A percentile compares a stretch with the other conserved stretches of the same genome.
Conservation (phyloP, 2,329 filamentous ascomycete genomes). For the Pseudogymnoascus sp. region DNA sequence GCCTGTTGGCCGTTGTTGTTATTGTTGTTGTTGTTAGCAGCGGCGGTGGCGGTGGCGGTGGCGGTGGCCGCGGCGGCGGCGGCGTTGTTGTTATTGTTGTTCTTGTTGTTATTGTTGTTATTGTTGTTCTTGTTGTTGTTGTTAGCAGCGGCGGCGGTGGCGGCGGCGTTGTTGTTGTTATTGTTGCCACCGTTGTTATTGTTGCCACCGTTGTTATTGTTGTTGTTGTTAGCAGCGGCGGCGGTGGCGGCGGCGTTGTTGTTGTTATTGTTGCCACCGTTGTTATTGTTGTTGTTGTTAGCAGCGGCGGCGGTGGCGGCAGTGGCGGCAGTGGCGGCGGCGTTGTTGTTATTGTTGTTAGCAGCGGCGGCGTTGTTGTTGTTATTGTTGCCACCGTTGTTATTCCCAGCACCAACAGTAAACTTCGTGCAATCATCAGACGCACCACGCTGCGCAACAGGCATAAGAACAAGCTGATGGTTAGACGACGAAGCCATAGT, state of each 20-base stretch:
- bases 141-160: background rate
- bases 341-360: constrained; percentile 14
- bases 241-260: constrained; percentile 17
- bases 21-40: too few relatives aligned
- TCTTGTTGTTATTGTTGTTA: too few relatives aligned
- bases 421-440: constrained; percentile 39
- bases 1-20: too few relatives aligned
- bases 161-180: background rate
- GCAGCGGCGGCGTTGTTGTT: constrained; percentile 6
- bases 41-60: too few relatives aligned
- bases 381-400: constrained; percentile 16
- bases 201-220: too few relatives aligned
- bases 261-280: too few relatives aligned
- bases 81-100: background rate
- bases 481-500: constrained; percentile 35
- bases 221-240: constrained; percentile 15
- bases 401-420: constrained; percentile 25
- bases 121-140: constrained; percentile 7
- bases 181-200: too few relatives aligned
- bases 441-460: constrained; percentile 36
- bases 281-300: too few relatives aligned
- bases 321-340: too few relatives aligned
- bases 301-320: too few relatives aligned
- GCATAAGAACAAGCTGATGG: constrained; percentile 36
- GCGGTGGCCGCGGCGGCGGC: too few relatives aligned